Evolutionary conservation across 306 rosid species (phyloP).

Genomic region (Lupinus albus): DNA sequence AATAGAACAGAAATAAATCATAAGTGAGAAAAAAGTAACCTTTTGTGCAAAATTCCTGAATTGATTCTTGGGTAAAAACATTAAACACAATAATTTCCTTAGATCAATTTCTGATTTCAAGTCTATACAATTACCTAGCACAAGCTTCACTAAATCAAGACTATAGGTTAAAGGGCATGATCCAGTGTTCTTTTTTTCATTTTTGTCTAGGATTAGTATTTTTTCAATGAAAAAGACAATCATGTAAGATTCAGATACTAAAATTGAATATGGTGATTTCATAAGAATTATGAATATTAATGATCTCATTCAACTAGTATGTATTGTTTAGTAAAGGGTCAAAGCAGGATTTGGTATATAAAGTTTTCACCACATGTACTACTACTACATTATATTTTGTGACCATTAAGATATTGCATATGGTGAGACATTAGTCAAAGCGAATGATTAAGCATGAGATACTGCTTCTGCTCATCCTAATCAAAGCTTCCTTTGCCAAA

Average conservation of each 20-base stretch:
- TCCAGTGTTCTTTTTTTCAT: no score
- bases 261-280: neutral
- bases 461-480: slow-evolving; percentile 74
- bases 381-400: neutral
- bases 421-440: slow-evolving; percentile 50
- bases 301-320: neutral
- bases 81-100: no score
- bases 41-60: no score
- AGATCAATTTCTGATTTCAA: no score
- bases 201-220: no score
- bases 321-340: slow-evolving; percentile 9
- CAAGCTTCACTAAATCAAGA: no score
- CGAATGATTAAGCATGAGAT: slow-evolving; percentile 86
- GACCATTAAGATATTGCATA: slow-evolving; percentile 5
- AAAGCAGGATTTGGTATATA: slow-evolving; percentile 6
- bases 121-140: no score
- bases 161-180: no score
- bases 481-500: slow-evolving; percentile 77
- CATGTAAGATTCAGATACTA: neutral
- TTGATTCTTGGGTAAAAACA: no score
- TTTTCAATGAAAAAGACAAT: no score
- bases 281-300: neutral
- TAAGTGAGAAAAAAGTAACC: no score
- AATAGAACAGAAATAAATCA: no score
- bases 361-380: neutral